A percentile compares a stretch with the other conserved stretches of the same genome.
These are phyloP conservation scores for Pelargonium citronellum DNA, from an alignment of 441 rosid genomes.

Conservation along the genomic window DNA sequence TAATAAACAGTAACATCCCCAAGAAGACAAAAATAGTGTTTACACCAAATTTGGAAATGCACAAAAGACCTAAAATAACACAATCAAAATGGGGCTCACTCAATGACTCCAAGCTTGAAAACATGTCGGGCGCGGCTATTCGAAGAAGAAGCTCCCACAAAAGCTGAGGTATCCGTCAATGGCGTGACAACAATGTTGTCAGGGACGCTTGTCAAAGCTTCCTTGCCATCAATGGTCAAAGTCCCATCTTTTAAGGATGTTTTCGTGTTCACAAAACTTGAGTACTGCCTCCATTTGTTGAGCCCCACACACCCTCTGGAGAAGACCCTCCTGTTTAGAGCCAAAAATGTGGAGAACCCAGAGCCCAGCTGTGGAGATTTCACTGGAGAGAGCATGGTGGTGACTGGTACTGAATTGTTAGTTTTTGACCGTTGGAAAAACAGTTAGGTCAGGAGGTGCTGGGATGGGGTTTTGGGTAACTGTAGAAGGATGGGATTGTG, in stretches of 20 bases:
- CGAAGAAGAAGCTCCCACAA: constrained; percentile 34
- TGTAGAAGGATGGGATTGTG: neutral
- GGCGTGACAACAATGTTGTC: constrained; percentile 35
- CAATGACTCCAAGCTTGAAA: constrained; percentile 38
- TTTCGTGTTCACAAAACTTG: constrained; percentile 32
- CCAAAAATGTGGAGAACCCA: constrained; percentile 15
- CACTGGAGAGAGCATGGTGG: constrained; percentile 14
- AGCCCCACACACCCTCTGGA: constrained; percentile 11
- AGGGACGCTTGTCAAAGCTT: constrained; percentile 34
- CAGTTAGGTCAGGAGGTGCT: neutral
- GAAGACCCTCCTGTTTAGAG: constrained; percentile 15
- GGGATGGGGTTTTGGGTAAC: neutral
- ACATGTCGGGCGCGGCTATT: constrained; percentile 30
- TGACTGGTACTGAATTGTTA: no score
- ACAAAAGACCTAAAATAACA: neutral
- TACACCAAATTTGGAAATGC: neutral
- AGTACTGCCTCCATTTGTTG: constrained; percentile 29
- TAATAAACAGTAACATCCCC: neutral
- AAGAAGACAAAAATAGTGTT: neutral
- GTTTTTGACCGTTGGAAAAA: constrained; percentile 1
- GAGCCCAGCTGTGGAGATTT: constrained; percentile 17
- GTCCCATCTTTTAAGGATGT: constrained; percentile 37
- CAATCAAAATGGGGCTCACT: constrained; percentile 19
- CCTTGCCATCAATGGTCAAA: constrained; percentile 30
- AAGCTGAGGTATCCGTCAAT: constrained; percentile 32